Percentiles rank a stretch among this genome's conserved stretches.
phyloP scores from a whole-genome alignment of 2,329 filamentous ascomycete species.

The Fusarium nanum region DNA sequence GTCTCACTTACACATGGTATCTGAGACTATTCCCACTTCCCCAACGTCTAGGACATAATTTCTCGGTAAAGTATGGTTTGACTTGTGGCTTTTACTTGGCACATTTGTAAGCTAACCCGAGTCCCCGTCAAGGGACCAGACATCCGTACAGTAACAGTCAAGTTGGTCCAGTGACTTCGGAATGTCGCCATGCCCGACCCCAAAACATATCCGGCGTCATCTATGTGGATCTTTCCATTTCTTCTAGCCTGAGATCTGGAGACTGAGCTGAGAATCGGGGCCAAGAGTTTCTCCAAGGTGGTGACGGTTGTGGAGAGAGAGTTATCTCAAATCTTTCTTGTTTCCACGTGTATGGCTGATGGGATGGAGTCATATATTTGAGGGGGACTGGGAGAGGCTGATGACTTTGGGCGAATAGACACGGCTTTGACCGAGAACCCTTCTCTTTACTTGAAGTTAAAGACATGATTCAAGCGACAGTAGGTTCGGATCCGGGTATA shows the following conservation, averaged over 20 bases:
- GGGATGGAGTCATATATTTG: background rate
- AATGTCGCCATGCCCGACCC: slow-evolving; percentile 29
- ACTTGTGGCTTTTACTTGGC: background rate
- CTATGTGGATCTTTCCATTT: background rate
- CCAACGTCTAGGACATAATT: background rate
- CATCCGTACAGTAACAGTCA: background rate
- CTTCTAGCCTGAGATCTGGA: slow-evolving; percentile 1
- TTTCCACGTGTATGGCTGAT: fast-evolving
- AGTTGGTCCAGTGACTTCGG: background rate
- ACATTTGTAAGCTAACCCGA: background rate
- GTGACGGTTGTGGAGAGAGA: background rate
- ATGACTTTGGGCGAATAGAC: background rate
- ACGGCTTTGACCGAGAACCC: background rate
- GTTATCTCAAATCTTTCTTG: background rate
- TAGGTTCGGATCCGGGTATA: background rate
- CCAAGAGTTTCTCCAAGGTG: background rate
- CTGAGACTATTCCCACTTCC: background rate
- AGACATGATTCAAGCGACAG: background rate
- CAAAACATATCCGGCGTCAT: slow-evolving; percentile 25
- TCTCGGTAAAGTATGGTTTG: background rate
- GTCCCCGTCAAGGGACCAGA: background rate
- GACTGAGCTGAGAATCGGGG: background rate
- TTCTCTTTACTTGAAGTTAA: background rate
- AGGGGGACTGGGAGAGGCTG: background rate
- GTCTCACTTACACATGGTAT: background rate